phyloP scores from a whole-genome alignment of 345 rosid genomes.

The Populus euphratica region DNA sequence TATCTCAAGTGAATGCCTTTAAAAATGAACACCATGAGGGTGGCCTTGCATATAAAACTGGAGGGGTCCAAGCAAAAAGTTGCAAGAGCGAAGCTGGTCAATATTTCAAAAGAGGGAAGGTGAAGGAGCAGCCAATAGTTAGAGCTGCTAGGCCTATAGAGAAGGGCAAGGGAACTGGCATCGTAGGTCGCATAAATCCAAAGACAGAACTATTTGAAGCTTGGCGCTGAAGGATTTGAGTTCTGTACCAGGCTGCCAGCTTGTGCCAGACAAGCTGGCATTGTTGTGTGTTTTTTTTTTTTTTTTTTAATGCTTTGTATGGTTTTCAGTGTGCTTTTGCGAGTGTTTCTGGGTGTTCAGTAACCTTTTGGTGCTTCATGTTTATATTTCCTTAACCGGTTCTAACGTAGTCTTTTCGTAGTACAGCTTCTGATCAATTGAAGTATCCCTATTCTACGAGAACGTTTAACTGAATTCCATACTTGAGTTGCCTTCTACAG shows the following conservation, averaged over 20 bases:
- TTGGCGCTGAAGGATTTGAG: constrained; percentile 51
- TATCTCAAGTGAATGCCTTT: constrained; percentile 32
- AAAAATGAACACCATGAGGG: constrained; percentile 25
- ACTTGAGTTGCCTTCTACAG: neutral
- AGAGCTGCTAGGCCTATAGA: constrained; percentile 28
- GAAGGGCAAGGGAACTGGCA: constrained; percentile 37
- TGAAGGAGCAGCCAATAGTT: constrained; percentile 30
- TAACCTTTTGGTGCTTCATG: neutral
- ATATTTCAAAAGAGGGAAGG: constrained; percentile 35
- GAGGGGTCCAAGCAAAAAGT: constrained; percentile 10
- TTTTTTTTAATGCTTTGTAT: constrained; percentile 13
- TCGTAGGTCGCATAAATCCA: constrained; percentile 49
- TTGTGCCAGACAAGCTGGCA: constrained; percentile 18
- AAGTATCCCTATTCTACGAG: neutral
- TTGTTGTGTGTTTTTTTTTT: constrained; percentile 12
- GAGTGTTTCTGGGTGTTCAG: neutral
- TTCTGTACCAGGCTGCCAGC: neutral
- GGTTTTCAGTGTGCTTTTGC: constrained; percentile 15
- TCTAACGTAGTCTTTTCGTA: neutral
- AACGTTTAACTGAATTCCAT: neutral
- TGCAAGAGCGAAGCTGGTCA: constrained; percentile 26
- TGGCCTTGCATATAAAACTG: constrained; percentile 13
- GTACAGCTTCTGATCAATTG: constrained; percentile 7
- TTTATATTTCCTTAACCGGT: neutral
- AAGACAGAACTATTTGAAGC: constrained; percentile 72